phyloP scores from a whole-genome alignment of 345 rosid species.

The Arabidopsis arenosa region DNA sequence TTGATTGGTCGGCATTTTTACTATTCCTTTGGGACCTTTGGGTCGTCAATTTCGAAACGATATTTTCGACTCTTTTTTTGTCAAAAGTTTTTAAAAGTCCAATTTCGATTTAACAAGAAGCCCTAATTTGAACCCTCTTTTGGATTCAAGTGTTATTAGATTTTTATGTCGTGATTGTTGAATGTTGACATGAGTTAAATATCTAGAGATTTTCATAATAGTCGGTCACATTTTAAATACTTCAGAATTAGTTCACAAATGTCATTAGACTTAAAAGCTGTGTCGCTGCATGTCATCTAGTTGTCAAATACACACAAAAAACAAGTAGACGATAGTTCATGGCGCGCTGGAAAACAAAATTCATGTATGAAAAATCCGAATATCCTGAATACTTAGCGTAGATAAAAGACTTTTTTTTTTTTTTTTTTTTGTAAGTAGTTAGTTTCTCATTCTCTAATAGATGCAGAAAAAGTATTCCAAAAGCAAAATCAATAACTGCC shows the following conservation, averaged over 20 bases:
- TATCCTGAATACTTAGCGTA: background rate
- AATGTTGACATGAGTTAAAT: background rate
- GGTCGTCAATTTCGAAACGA: background rate
- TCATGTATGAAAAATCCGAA: background rate
- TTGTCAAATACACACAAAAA: background rate
- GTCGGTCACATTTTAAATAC: background rate
- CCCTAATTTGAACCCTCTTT: constrained; percentile 38
- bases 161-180: constrained; percentile 22
- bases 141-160: constrained; percentile 11
- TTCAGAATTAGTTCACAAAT: background rate
- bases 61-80: background rate
- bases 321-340: constrained; percentile 2
- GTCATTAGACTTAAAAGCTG: background rate
- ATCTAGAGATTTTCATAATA: constrained; percentile 5
- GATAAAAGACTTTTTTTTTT: background rate
- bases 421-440: background rate
- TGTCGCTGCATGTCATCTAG: background rate
- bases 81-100: constrained; percentile 24
- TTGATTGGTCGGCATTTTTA: constrained; percentile 19
- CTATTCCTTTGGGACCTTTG: constrained; percentile 16
- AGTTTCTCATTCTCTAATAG: background rate
- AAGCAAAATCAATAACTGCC: background rate
- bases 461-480: background rate
- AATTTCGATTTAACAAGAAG: constrained; percentile 25
- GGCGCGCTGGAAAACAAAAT: background rate